Evolutionary conservation across 1,284 basidiomycete genomes (phyloP).

Genomic region (Irpex rosettiformis): DNA sequence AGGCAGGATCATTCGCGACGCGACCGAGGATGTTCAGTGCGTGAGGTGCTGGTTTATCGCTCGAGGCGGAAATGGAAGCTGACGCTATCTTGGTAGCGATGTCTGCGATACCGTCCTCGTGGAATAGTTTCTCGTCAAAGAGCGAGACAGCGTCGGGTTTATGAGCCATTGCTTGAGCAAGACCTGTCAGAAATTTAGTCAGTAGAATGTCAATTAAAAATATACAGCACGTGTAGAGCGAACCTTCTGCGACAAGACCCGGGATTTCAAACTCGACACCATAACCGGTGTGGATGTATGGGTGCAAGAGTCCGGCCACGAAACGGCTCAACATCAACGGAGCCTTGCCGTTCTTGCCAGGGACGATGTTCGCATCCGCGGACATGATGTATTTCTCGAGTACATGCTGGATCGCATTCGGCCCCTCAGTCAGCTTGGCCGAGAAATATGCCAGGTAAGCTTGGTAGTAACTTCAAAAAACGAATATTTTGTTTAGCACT

Average conservation of each 20-base stretch:
- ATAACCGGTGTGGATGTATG: conserved; percentile 62
- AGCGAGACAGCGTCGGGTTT: conserved; percentile 20
- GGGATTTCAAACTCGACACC: conserved; percentile 60
- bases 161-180: conserved; percentile 35
- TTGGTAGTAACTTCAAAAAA: conserved; percentile 45
- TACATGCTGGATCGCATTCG: conserved; percentile 31
- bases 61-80: conserved; percentile 14
- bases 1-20: conserved; percentile 35
- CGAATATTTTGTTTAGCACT: background rate
- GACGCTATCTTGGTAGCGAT: conserved; percentile 20
- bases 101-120: conserved; percentile 13
- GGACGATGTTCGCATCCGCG: conserved; percentile 42
- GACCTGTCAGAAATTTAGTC: conserved; percentile 23
- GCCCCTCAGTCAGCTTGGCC: conserved; percentile 30
- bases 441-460: conserved; percentile 59
- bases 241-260: conserved; percentile 65
- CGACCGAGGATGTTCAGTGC: conserved; percentile 37
- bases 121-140: conserved; percentile 26
- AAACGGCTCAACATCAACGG: conserved; percentile 60
- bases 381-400: conserved; percentile 62
- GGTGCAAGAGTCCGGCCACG: conserved; percentile 57
- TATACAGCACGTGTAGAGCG: background rate
- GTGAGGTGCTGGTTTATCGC: conserved; percentile 23
- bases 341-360: conserved; percentile 29
- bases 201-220: background rate